phyloP scores from a whole-genome alignment of 1,284 basidiomycete species.

The Cystobasidium slooffiae region DNA sequence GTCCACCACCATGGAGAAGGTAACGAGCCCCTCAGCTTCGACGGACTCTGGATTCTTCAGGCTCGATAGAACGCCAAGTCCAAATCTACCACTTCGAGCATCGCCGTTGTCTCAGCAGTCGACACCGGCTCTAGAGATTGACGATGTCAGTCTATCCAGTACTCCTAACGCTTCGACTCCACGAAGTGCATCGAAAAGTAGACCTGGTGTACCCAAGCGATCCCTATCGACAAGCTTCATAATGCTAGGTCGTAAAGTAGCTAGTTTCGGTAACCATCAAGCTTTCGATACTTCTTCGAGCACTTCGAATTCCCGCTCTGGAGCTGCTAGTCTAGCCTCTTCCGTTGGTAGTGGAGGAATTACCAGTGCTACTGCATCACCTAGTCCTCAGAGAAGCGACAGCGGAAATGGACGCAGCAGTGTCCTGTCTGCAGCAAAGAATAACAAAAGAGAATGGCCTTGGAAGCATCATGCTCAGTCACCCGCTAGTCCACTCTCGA shows the following conservation, averaged over 20 bases:
- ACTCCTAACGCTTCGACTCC: background rate
- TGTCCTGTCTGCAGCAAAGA: background rate
- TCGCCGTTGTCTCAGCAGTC: constrained; percentile 6
- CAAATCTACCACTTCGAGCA: constrained; percentile 1
- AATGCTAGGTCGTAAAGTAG: constrained; percentile 22
- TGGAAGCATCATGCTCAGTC: background rate
- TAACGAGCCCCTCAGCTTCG: background rate
- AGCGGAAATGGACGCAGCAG: background rate
- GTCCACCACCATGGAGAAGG: background rate
- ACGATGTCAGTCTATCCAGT: background rate
- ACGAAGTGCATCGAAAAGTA: background rate
- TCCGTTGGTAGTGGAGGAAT: too few species aligned
- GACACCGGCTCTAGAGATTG: background rate
- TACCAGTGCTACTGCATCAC: background rate
- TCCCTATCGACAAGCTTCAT: constrained; percentile 20
- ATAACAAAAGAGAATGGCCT: constrained; percentile 3
- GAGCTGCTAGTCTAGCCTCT: too few species aligned
- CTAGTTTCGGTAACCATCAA: constrained; percentile 21
- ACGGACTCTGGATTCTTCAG: background rate
- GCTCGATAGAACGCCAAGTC: constrained; percentile 1
- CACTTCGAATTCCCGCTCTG: too few species aligned
- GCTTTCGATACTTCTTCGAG: background rate
- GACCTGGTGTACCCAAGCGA: constrained; percentile 7
- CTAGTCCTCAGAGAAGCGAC: background rate
- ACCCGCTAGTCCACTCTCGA: background rate